Conservation (phyloP, 2,329 filamentous ascomycete genomes). For the Fonsecaea monophora region DNA sequence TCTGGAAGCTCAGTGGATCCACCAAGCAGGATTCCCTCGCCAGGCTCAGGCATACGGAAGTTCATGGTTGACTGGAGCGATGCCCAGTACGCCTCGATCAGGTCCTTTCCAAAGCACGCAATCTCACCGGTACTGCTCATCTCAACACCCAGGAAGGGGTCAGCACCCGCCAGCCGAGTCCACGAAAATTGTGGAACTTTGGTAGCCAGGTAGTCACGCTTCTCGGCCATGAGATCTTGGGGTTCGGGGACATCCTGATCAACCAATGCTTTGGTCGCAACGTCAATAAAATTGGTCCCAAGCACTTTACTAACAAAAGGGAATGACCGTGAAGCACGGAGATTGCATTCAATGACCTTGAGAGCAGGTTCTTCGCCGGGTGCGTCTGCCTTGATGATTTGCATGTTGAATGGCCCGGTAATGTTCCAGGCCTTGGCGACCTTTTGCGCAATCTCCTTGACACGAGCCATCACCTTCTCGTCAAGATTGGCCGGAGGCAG, state of each 20-base stretch:
- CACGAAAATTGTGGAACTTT: constrained; percentile 99
- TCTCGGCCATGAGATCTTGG: constrained; percentile 83
- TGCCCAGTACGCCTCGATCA: constrained; percentile 97
- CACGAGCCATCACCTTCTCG: constrained; percentile 75
- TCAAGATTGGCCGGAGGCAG: constrained; percentile 85
- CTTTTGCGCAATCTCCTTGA: constrained; percentile 96
- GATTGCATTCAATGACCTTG: constrained; percentile 98
- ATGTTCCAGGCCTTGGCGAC: constrained; percentile 97
- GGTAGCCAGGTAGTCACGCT: constrained; percentile 91
- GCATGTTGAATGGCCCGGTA: constrained; percentile 99
- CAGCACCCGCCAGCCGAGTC: constrained; percentile 95
- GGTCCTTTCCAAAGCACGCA: constrained; percentile 95
- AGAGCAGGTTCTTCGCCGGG: constrained; percentile 72
- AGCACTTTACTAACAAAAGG: constrained; percentile 98
- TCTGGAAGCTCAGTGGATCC: constrained; percentile 76
- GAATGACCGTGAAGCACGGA: constrained; percentile 96
- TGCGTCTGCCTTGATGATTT: constrained; percentile 88
- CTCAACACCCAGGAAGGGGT: constrained; percentile 96
- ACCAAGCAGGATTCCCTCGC: constrained; percentile 93
- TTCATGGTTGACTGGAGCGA: constrained; percentile 98
- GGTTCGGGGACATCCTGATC: constrained; percentile 84
- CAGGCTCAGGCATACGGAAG: constrained; percentile 93
- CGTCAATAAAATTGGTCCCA: constrained; percentile 94
- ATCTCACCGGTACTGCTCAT: constrained; percentile 98
- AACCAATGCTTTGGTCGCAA: constrained; percentile 89